Evolutionary conservation across 2,329 filamentous ascomycete genomes (phyloP).

Genomic region (Cyphellophora europaea): DNA sequence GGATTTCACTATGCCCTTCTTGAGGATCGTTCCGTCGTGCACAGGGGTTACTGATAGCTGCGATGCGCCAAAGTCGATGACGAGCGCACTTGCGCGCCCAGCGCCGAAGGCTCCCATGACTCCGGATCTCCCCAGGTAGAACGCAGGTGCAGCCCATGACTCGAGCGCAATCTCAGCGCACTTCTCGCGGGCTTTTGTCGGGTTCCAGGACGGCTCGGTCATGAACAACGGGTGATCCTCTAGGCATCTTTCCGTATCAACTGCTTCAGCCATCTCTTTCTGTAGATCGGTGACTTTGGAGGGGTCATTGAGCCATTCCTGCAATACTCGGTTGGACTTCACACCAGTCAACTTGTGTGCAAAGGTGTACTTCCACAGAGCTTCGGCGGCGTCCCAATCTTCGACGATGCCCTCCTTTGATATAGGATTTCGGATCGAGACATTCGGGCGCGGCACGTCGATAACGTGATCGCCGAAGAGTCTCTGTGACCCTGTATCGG

Average conservation of each 20-base stretch:
- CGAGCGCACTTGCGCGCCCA: slow-evolving; percentile 85
- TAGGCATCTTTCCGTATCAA: slow-evolving; percentile 64
- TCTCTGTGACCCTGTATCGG: slow-evolving; percentile 45
- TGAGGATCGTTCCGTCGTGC: slow-evolving; percentile 88
- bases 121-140: slow-evolving; percentile 82
- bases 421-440: slow-evolving; percentile 90
- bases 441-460: slow-evolving; percentile 61
- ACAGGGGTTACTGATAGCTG: slow-evolving; percentile 84
- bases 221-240: slow-evolving; percentile 85
- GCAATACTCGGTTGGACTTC: slow-evolving; percentile 57
- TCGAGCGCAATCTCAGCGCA: slow-evolving; percentile 95
- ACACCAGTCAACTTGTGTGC: slow-evolving; percentile 77
- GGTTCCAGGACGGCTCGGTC: slow-evolving; percentile 92
- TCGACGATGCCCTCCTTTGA: slow-evolving; percentile 80
- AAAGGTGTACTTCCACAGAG: slow-evolving; percentile 88
- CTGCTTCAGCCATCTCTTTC: slow-evolving; percentile 50
- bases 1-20: slow-evolving; percentile 79
- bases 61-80: slow-evolving; percentile 83
- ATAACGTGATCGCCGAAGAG: slow-evolving; percentile 89
- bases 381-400: slow-evolving; percentile 87
- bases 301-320: slow-evolving; percentile 68
- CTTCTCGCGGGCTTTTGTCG: slow-evolving; percentile 79
- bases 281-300: slow-evolving; percentile 44
- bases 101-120: slow-evolving; percentile 86
- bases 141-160: slow-evolving; percentile 88